These are phyloP conservation scores for Micractinium conductrix DNA, from an alignment of 139 green algal genomes.

Conservation along the genomic window DNA sequence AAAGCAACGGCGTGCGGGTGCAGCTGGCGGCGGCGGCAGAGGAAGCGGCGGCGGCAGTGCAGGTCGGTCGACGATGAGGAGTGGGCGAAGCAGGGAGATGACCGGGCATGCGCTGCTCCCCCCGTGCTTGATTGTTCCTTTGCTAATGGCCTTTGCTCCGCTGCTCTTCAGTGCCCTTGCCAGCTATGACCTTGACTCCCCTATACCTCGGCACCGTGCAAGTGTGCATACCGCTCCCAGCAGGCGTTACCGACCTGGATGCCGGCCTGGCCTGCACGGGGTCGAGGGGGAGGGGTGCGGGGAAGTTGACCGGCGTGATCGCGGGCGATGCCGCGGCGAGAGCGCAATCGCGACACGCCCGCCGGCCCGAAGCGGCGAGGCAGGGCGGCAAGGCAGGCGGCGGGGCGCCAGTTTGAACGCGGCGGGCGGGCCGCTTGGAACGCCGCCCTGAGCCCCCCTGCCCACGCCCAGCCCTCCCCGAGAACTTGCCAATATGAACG, in stretches of 20 bases:
- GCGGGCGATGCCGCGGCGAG: background rate
- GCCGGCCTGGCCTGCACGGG: slow-evolving; percentile 32
- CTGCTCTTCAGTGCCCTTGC: no score
- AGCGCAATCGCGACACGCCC: background rate
- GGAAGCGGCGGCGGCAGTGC: background rate
- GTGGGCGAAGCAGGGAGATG: no score
- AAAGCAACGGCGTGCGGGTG: slow-evolving; percentile 42
- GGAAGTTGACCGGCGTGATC: background rate
- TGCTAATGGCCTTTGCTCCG: no score
- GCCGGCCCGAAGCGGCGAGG: no score
- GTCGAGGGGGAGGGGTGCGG: background rate
- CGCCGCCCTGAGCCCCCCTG: no score
- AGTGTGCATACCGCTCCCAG: slow-evolving; percentile 99
- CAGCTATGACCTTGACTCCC: no score
- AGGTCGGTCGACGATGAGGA: no score
- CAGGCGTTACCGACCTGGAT: slow-evolving; percentile 97
- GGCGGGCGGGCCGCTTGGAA: background rate
- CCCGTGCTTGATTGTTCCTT: no score
- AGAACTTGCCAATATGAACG: slow-evolving; percentile 94
- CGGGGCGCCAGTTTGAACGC: slow-evolving; percentile 26
- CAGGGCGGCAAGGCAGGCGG: no score
- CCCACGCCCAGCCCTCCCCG: background rate
- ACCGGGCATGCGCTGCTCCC: no score
- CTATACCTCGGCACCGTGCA: no score
- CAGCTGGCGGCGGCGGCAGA: slow-evolving; percentile 33